Conservation (phyloP, 768 basidiomycete genomes). For the Suillus occidentalis region DNA sequence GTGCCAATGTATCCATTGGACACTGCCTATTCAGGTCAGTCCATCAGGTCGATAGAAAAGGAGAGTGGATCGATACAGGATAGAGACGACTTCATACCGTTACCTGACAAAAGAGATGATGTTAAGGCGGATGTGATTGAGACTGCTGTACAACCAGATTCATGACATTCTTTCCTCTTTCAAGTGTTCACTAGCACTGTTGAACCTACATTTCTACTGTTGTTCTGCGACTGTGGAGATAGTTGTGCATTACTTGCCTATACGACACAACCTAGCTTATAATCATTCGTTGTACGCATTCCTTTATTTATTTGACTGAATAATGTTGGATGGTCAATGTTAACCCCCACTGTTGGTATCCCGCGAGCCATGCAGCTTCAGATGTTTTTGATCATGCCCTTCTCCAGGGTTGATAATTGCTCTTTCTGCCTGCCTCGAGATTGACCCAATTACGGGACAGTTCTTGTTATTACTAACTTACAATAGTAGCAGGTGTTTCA, state of each 20-base stretch:
- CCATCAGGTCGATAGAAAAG: background rate
- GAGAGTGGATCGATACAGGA: conserved; percentile 36
- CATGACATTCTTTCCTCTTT: background rate
- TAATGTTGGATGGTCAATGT: background rate
- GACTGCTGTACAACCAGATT: too few relatives aligned
- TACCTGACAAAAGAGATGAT: background rate
- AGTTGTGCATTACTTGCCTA: background rate
- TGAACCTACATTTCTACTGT: background rate
- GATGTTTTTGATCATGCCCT: background rate
- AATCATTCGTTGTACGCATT: background rate
- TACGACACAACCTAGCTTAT: background rate
- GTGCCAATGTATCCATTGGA: background rate
- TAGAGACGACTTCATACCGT: conserved; percentile 22
- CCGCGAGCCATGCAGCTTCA: background rate
- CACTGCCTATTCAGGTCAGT: background rate
- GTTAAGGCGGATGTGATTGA: background rate
- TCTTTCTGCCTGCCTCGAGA: background rate
- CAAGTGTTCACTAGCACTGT: background rate
- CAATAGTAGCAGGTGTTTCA: background rate
- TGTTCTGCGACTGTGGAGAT: background rate
- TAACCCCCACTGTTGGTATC: background rate
- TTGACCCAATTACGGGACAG: background rate
- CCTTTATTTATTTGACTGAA: background rate
- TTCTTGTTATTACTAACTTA: background rate
- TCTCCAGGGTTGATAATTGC: background rate